Conservation (phyloP, 345 rosid genomes). For the Melaleuca alternifolia region DNA sequence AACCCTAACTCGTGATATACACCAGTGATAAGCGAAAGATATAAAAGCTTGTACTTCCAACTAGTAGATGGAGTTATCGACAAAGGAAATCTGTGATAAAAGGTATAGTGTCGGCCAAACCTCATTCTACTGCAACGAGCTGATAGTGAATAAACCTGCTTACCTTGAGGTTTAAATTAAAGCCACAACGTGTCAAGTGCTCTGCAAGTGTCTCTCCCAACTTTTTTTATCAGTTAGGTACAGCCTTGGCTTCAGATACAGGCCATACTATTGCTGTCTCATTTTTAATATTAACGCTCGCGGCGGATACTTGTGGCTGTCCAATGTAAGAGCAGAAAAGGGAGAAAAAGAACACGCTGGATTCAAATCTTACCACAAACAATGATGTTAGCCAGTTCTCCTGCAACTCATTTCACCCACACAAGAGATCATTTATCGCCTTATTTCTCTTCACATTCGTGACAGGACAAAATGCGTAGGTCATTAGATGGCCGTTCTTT, state of each 20-base stretch:
- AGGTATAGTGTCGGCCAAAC: background rate
- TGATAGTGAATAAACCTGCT: too few species aligned
- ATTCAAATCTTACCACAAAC: background rate
- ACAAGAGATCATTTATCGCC: background rate
- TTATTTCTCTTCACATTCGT: background rate
- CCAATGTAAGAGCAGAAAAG: background rate
- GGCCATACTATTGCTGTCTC: too few species aligned
- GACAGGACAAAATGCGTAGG: background rate
- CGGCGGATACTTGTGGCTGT: constrained; percentile 79
- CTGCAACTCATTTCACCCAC: background rate
- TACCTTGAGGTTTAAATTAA: too few species aligned
- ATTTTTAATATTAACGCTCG: too few species aligned
- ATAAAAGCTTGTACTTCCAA: too few species aligned
- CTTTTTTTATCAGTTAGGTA: too few species aligned
- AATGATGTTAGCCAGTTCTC: background rate
- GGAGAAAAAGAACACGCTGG: background rate
- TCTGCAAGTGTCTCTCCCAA: too few species aligned
- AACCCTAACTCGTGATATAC: background rate
- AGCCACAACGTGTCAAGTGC: too few species aligned
- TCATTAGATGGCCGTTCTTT: background rate
- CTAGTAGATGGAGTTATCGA: too few species aligned
- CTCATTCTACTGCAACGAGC: background rate
- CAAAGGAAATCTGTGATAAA: background rate
- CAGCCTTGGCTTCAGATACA: too few species aligned
- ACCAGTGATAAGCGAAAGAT: too few species aligned